Evolutionary conservation across 129 eudicot genomes (phyloP), one percentile per base, ranked within the genome.

Genomic region (Solidago caesia): DNA sequence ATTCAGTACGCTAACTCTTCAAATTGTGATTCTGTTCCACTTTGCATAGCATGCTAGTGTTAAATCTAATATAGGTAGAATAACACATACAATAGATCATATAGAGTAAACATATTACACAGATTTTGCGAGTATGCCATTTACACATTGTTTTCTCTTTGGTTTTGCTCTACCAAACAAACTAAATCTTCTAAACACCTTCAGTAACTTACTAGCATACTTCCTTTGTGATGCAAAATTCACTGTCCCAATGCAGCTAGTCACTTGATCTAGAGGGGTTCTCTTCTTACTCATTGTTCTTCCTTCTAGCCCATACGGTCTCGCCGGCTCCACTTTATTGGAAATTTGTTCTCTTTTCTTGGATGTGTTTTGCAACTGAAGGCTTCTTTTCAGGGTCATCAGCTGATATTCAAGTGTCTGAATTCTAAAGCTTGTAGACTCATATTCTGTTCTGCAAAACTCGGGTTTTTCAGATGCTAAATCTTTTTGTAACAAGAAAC

Each of bases 361-460:
- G 4, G 86, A 77, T 4, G 73, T 48, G 43, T 81, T 82, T 79
- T 92, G 91, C 70, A 79, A 63, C 42, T 88, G 89, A 78, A 94
- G 88, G 75, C 70, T 87, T 76, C 72, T 88, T 83, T 88, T 94
- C 61, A 94, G 47, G 44, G 89, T 82, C 66, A 62, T 67, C 53
- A 94, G 75, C 63, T 94, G 92, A 68, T 88, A 88, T 67, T 94
- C 98, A 46, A 90, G 96, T 73, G 82, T 90, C 72, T 88, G 93
- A 72, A 94, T 90, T 74, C 97, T 68, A 76, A 90, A 90, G 87
- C 97, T 88, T n/a, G 96, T 87, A 15, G 97, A 90, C 76, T 94
- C 98, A 43, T 88, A 90, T 46, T 90, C 96, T 41, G 80, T 83
- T 52, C 64, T 83, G 59, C 87, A 82, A 42, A 82, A 52, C 63